Evolutionary conservation across 2,329 filamentous ascomycete species (phyloP).

Genomic region (Albophoma yamanashiensis): DNA sequence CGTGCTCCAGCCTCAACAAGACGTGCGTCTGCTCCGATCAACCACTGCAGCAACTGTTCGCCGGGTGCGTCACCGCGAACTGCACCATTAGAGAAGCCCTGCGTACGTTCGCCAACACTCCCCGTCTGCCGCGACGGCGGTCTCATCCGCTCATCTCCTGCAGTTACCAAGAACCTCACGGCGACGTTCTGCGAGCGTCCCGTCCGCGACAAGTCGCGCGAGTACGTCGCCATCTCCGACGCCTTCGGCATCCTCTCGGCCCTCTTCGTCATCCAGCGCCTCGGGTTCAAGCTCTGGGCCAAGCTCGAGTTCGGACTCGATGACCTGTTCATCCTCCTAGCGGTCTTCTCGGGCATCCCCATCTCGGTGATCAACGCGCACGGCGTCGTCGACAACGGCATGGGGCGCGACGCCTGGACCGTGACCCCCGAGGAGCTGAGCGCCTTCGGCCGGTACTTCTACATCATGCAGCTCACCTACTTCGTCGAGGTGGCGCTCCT

Average conservation of each 20-base stretch:
- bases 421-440: constrained; percentile 29
- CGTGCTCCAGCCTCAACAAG: constrained; percentile 14
- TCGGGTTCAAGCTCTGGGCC: constrained; percentile 22
- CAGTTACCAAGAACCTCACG: constrained; percentile 16
- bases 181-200: constrained; percentile 8
- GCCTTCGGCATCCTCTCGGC: constrained; percentile 22
- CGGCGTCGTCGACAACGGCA: constrained; percentile 26
- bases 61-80: constrained; percentile 14
- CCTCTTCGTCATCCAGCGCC: constrained; percentile 30
- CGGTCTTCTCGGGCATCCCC: constrained; percentile 16
- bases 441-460: constrained; percentile 31
- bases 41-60: constrained; percentile 12
- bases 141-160: neutral
- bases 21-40: constrained; percentile 21
- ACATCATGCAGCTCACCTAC: constrained; percentile 32
- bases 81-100: constrained; percentile 21
- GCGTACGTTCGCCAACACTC: constrained; percentile 11
- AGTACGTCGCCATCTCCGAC: constrained; percentile 22
- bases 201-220: constrained; percentile 18
- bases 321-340: constrained; percentile 23
- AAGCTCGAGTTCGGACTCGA: constrained; percentile 25
- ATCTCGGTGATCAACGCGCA: constrained; percentile 19
- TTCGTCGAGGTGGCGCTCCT: constrained; percentile 33
- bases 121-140: neutral
- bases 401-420: constrained; percentile 42